Evolutionary conservation across 2,329 filamentous ascomycete genomes (phyloP).

Genomic region (Hypomyces rosellus): DNA sequence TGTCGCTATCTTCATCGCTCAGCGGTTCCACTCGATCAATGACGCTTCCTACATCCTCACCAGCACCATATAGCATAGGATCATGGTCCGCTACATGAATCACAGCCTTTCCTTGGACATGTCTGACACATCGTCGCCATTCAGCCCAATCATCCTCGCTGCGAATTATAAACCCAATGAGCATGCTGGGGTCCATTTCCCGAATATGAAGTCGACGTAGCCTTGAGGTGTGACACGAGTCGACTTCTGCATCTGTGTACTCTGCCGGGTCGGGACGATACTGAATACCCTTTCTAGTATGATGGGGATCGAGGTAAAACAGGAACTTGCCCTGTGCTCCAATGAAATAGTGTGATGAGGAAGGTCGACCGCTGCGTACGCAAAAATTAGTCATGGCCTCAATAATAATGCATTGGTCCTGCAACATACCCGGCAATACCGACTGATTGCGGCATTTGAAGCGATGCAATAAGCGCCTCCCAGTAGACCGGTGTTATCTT

Average conservation of each 20-base stretch:
- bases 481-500: slow-evolving; percentile 93
- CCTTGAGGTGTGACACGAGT: slow-evolving; percentile 80
- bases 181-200: slow-evolving; percentile 97
- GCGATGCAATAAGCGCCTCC: slow-evolving; percentile 77
- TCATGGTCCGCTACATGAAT: slow-evolving; percentile 76
- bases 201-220: slow-evolving; percentile 75
- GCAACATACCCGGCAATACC: slow-evolving; percentile 80
- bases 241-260: slow-evolving; percentile 67
- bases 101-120: slow-evolving; percentile 74
- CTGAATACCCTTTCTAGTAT: slow-evolving; percentile 67
- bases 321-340: slow-evolving; percentile 64
- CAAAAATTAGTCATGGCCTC: not conserved
- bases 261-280: slow-evolving; percentile 50
- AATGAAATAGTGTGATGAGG: slow-evolving; percentile 67
- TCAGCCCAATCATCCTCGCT: slow-evolving; percentile 76
- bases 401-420: not conserved
- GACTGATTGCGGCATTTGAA: slow-evolving; percentile 88
- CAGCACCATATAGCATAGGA: slow-evolving; percentile 46
- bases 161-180: slow-evolving; percentile 85
- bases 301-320: slow-evolving; percentile 94
- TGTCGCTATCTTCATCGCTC: slow-evolving; percentile 55
- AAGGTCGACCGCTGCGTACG: slow-evolving; percentile 69
- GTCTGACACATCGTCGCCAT: slow-evolving; percentile 72
- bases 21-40: slow-evolving; percentile 87
- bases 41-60: slow-evolving; percentile 59